Base-by-base conservation (phyloP, 345 rosid species). In the Noccaea bulbosa region DNA sequence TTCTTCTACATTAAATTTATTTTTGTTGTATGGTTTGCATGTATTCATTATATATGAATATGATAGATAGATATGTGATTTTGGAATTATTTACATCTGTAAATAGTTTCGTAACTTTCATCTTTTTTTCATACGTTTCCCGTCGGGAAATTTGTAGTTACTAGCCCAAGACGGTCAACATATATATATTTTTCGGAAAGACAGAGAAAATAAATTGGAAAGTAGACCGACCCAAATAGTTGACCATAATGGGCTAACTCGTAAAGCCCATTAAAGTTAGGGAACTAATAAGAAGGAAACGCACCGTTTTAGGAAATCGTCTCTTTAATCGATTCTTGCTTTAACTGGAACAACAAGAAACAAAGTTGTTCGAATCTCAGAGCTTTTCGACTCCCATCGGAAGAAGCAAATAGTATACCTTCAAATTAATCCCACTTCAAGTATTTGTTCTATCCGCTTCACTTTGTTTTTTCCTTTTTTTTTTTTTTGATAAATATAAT, bases 331-430 rank as follows among this genome's bases (percentile, higher is more conserved):
- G 30, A 27, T 34, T 54, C 49, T 65, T 40, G 22, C 33, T 49
- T 10, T 7, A 65, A 22, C 55, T 50, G 5, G 50, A 27, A 27
- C 30, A 27, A 27, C 4, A 27, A 27, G 30, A 27, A 27, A 27
- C 30, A 27, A 27, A 27, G 30, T 27, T 27, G 30, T 27, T 27
- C 30, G 30, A 59, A 39, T 61, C 61, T 40, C 6, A 17, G 34
- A 60, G 52, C 47, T 10, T 24, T 54, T 35, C 20, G 63, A 22
- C n/a, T 63, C 55, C 56, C 17, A 55, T 46, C 58, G 34, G 57
- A 54, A 54, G 49, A 72, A 72, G 70, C 3, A 72, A 55, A 54
- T 14, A 52, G n/a, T 27, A 49, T 61, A 39, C 53, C 27, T 60
- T 49, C 3, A 7, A 1, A 17, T 2, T 4, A 43, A 11, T 17